phyloP scores from a whole-genome alignment of 192 early-diverging fungal species.

The Linnemannia hyalina region DNA sequence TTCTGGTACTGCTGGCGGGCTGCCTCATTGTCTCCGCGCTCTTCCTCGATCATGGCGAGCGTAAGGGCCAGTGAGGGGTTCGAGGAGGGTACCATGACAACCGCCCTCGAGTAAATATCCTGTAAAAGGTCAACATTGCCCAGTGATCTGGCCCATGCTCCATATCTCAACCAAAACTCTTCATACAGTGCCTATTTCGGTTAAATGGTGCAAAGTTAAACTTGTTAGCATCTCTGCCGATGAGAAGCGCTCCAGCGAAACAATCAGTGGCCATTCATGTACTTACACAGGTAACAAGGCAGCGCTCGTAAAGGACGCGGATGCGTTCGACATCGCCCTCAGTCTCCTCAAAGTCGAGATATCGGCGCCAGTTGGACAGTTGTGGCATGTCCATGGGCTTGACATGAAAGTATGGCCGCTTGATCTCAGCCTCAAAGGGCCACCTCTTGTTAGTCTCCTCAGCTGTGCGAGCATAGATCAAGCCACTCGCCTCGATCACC shows the following conservation, averaged over 20 bases:
- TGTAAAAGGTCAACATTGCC: constrained; percentile 62
- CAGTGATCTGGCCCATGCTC: constrained; percentile 64
- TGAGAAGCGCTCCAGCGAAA: neutral
- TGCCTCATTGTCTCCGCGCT: constrained; percentile 64
- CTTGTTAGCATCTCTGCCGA: neutral
- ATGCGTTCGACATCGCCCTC: constrained; percentile 68
- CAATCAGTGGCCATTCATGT: neutral
- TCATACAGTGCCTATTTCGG: constrained; percentile 75
- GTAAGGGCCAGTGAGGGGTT: constrained; percentile 70
- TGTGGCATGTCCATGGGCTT: constrained; percentile 81
- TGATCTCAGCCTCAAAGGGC: constrained; percentile 82
- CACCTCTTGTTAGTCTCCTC: constrained; percentile 79
- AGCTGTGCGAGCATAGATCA: constrained; percentile 75
- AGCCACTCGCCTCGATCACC: constrained; percentile 68
- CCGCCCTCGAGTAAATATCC: constrained; percentile 69
- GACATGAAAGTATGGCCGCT: constrained; percentile 84
- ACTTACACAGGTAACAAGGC: constrained; percentile 81
- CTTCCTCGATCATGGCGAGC: constrained; percentile 75
- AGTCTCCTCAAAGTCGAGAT: constrained; percentile 80
- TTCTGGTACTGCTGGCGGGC: constrained; percentile 71
- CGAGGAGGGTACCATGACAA: constrained; percentile 65
- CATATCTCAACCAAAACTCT: constrained; percentile 84
- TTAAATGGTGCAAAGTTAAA: neutral
- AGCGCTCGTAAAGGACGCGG: constrained; percentile 78
- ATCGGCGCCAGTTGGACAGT: constrained; percentile 77